These are phyloP conservation scores for Cyberlindnera xishuangbannaensis DNA, from an alignment of 805 yeast species.

Conservation along the genomic window DNA sequence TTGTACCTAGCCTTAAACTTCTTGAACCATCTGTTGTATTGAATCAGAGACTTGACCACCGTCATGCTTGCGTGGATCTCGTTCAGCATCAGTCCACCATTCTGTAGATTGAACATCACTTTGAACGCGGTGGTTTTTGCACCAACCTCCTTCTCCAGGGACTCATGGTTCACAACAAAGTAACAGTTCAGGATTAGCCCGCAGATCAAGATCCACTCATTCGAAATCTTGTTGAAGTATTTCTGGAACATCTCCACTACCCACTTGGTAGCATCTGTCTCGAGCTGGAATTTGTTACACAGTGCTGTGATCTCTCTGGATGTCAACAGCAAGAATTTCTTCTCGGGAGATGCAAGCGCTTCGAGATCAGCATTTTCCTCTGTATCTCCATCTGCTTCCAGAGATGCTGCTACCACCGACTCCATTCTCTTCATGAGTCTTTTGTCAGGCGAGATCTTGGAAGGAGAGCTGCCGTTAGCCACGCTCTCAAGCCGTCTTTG, in stretches of 20 bases:
- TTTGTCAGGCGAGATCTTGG: slow-evolving; percentile 15
- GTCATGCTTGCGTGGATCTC: slow-evolving; percentile 50
- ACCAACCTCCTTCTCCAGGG: slow-evolving; percentile 42
- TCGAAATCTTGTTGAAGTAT: slow-evolving; percentile 48
- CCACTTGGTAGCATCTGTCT: slow-evolving; percentile 42
- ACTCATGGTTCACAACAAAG: slow-evolving; percentile 44
- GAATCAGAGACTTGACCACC: slow-evolving; percentile 47
- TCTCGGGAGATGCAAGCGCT: slow-evolving; percentile 18
- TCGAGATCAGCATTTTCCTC: no score
- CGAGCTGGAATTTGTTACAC: slow-evolving; percentile 61
- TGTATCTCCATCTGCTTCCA: neutral
- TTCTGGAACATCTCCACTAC: slow-evolving; percentile 45
- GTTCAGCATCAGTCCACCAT: slow-evolving; percentile 44
- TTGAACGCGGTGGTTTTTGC: slow-evolving; percentile 42
- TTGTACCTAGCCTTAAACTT: slow-evolving; percentile 43
- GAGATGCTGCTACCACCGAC: no score
- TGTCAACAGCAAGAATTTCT: slow-evolving; percentile 30
- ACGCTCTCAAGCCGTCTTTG: slow-evolving; percentile 6
- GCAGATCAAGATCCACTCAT: slow-evolving; percentile 65
- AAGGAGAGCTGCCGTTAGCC: slow-evolving; percentile 2
- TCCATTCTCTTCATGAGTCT: slow-evolving; percentile 1
- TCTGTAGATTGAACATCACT: slow-evolving; percentile 46
- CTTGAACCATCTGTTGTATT: slow-evolving; percentile 57
- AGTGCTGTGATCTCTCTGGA: slow-evolving; percentile 39
- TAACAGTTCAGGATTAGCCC: slow-evolving; percentile 60